Evolutionary conservation across 148 eudicot genomes (phyloP), one percentile per base, ranked within the genome.

Genomic region (Fagopyrum tataricum): DNA sequence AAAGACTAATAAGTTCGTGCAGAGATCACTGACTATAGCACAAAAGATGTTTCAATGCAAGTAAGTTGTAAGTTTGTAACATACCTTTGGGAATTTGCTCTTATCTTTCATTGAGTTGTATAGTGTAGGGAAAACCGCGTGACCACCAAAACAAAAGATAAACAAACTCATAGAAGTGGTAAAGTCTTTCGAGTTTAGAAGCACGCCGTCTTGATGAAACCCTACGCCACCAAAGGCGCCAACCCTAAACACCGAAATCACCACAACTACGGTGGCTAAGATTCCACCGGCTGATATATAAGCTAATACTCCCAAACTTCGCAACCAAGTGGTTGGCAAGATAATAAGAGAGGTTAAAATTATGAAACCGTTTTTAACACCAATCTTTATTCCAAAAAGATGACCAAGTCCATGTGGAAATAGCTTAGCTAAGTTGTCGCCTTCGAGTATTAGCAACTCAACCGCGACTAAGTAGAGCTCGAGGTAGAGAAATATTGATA

Each of bases 131-230:
- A 85, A 85, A 67, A 91, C 82, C 0, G 91, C 74, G 73, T 89
- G 97, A 1, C 85, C 86, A 73, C 85, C 75, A n/a, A 87, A 91
- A 74, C 93, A 89, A 49, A 89, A 84, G 46, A 82, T 78, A 52
- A 61, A 88, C 76, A 91, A 64, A 59, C 91, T 88, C 11, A 85
- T 23, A 8, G 91, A 59, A 0, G 81, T 89, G 11, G 90, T 84
- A 23, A 89, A 2, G 4, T 89, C 93, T 47, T 58, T 76, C 79
- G 75, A 84, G 10, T 79, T 72, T 68, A 83, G 42, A 1, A 89
- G 0, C 24, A 4, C 52, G 5, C 90, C 96, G 62, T 48, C 75
- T 9, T 85, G 76, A 6, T 76, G 55, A 44, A 91, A 89, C 51
- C 88, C 91, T 0, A 88, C 79, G 0, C 88, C 91, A 76, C 80